Evolutionary conservation across 208 protist species (phyloP).

Genomic region (Wallacemonas sp.): DNA sequence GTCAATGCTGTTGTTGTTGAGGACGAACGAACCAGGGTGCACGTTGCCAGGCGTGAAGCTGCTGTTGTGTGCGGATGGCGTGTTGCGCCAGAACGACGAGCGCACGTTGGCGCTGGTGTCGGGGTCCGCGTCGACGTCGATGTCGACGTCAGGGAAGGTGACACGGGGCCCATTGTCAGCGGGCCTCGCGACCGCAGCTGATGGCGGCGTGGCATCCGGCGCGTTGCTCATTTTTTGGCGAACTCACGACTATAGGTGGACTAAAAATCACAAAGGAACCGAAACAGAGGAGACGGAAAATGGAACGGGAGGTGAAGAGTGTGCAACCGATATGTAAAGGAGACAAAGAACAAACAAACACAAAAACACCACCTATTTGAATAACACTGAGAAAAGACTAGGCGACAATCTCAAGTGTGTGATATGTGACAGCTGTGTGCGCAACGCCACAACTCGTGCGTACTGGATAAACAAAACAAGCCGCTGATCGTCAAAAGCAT

Average conservation of each 20-base stretch:
- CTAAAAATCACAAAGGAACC: background rate
- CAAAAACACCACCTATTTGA: no score
- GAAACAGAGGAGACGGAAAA: background rate
- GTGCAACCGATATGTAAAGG: background rate
- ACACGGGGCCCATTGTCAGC: background rate
- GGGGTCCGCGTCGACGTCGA: background rate
- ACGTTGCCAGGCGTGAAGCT: background rate
- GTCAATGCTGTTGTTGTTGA: background rate
- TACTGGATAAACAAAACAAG: no score
- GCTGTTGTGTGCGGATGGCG: background rate
- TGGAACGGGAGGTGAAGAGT: background rate
- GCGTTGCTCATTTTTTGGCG: slow-evolving; percentile 11
- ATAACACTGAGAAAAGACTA: no score
- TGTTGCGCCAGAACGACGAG: background rate
- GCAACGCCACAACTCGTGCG: no score
- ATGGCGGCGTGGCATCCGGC: background rate
- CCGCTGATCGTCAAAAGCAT: no score
- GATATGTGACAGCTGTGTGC: no score
- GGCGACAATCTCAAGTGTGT: no score
- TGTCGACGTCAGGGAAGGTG: background rate
- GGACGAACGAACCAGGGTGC: background rate
- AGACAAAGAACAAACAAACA: no score
- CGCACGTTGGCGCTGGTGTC: background rate
- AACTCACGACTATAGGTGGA: no score
- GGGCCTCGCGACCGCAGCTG: background rate